Evolutionary conservation across 2,329 filamentous ascomycete species (phyloP), one percentile per base, ranked within the genome.

Genomic region (Apiospora sp.): DNA sequence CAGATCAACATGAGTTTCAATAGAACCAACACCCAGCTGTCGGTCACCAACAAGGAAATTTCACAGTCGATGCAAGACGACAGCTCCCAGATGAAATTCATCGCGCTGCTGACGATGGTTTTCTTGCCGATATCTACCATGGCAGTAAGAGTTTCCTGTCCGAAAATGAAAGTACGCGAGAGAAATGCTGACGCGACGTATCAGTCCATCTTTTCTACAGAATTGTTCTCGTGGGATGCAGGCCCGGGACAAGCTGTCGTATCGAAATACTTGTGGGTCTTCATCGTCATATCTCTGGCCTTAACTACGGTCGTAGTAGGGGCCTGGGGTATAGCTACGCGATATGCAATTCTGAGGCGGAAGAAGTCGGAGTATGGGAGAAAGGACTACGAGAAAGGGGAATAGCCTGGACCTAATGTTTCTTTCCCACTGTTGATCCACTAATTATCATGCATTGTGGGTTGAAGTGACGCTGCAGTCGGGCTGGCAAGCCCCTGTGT

Each of bases 81-180:
- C 24, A 77, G 78, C 51, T 74, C 76, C 8, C 75, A 77, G 70
- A 80, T 80, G 79, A 79, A 75, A 27, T 78, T 77, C 0, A 80
- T 80, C 34, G 79, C 79, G 0, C 58, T 80, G 6, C 58, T 80
- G 30, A 79, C 78, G 0, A 80, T 81, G 79, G 72, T 79, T 2
- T 80, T 79, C 58, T 44, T 80, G 27, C 79, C 77, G 0, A 73
- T 78, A 8, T 77, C 78, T 0, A 79, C 76, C 22, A 76, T 80
- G 64, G 79, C 77, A 10, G 79, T 80, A 75, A 67, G 76, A 72
- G 8, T 19, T 24, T 3, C 7, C 27, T 46, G 4, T 4, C 48
- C 43, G 27, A 4, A 14, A 19, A 24, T 58, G 34, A 4, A 30
- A 0, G 43, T 22, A 8, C 0, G 0, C 1, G 1, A n/a, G 7